Conservation (phyloP, 208 protist genomes). For the Trypanosoma brucei region DNA sequence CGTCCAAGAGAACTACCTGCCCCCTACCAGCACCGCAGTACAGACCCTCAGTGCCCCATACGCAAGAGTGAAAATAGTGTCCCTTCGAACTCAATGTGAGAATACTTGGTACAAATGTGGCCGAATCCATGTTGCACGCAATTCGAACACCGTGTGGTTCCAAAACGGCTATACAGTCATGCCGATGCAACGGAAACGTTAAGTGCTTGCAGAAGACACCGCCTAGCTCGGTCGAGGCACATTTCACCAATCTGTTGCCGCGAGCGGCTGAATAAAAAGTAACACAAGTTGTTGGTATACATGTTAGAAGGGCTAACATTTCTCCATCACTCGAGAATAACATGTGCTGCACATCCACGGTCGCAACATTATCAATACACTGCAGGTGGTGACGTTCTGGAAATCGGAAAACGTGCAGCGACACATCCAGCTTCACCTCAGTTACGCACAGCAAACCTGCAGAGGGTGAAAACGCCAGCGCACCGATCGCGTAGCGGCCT, state of each 20-base stretch:
- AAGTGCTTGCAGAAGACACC: constrained; percentile 22
- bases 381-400: constrained; percentile 32
- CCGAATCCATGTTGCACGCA: constrained; percentile 12
- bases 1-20: constrained; percentile 17
- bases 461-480: constrained; percentile 33
- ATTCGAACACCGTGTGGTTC: constrained; percentile 20
- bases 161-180: constrained; percentile 19
- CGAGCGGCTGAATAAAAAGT: constrained; percentile 27
- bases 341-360: constrained; percentile 39
- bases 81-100: constrained; percentile 6
- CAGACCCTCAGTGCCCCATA: constrained; percentile 13
- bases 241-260: constrained; percentile 16
- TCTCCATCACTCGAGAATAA: constrained; percentile 45
- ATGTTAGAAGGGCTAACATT: constrained; percentile 49
- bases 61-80: constrained; percentile 17
- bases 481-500: constrained; percentile 45
- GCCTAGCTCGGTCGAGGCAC: constrained; percentile 6
- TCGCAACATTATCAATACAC: constrained; percentile 38
- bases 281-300: constrained; percentile 30
- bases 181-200: constrained; percentile 15
- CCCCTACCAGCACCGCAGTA: constrained; percentile 18
- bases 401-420: constrained; percentile 54
- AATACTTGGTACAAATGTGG: constrained; percentile 6
- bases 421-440: constrained; percentile 44
- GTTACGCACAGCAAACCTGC: constrained; percentile 46